phyloP scores from a whole-genome alignment of 164 flowering plant species.

The Tinospora cordifolia region DNA sequence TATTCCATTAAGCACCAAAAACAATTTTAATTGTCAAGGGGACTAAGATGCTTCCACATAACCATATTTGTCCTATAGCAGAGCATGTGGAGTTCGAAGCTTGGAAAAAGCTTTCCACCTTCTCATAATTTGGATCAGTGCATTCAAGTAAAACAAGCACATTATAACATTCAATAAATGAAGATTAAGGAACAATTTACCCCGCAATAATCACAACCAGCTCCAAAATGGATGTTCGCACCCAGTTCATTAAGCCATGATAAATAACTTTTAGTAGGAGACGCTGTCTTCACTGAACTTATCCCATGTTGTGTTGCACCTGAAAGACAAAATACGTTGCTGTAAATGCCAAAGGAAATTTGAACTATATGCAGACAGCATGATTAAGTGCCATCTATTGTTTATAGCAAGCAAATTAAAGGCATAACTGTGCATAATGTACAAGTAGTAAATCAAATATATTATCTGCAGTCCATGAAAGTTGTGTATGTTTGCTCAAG shows the following conservation, averaged over 20 bases:
- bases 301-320: slow-evolving; percentile 30
- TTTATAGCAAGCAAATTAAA: background rate
- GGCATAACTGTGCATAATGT: no score
- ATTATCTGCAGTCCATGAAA: no score
- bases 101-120: background rate
- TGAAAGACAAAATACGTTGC: slow-evolving; percentile 16
- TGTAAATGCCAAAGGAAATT: slow-evolving; percentile 5
- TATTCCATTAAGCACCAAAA: background rate
- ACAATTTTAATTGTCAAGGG: background rate
- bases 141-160: background rate
- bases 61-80: background rate
- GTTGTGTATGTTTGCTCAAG: background rate
- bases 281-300: slow-evolving; percentile 5
- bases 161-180: background rate
- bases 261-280: slow-evolving; percentile 14
- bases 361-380: background rate
- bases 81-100: background rate
- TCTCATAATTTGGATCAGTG: background rate
- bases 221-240: slow-evolving; percentile 35
- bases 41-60: background rate
- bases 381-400: background rate
- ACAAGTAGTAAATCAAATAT: no score
- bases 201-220: slow-evolving; percentile 89
- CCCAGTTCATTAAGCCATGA: slow-evolving; percentile 23
- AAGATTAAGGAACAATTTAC: slow-evolving; percentile 28